Evolutionary conservation across 345 rosid species (phyloP), one percentile per base, ranked within the genome.

Genomic region (Xanthoceras sorbifolium): DNA sequence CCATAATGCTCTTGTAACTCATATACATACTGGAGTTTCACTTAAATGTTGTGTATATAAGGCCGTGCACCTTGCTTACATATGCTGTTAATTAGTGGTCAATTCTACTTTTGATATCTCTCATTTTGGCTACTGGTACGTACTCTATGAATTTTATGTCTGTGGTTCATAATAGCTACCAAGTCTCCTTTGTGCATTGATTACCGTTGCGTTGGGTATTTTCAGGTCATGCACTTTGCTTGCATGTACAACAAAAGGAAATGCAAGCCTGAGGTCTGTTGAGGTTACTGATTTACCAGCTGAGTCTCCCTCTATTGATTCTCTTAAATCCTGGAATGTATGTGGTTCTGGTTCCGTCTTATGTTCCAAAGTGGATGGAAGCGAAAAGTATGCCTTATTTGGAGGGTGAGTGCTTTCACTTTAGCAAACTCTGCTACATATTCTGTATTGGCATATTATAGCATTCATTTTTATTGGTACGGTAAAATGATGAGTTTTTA

Each of bases 351-450:
- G 98, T 76, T 83, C 71, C 76, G 69, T 90, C 59, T 29, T 73
- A 40, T 92, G 87, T 79, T 85, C 89, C 66, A 85, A 89, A 81
- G 96, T 94, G 70, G 91, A 92, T 84, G 86, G 74, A 63, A 85
- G 84, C 78, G 98, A 94, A 86, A 88, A 81, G 25, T 84, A 84
- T 83, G 92, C 95, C 22, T 77, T 92, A 66, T 91, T 91, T 85
- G 98, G 97, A 86, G 99, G 99, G 99, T 96, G 83, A 88, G 98
- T 82, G 60, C 31, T 57, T 20, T n/a, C n/a, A n/a, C n/a, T n/a
- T n/a, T n/a, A n/a, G n/a, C n/a, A n/a, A n/a, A n/a, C n/a, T n/a
- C n/a, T 31, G 29, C 62, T 22, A 60, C 38, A 4, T 54, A 25
- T 20, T 65, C 55, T 74, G 36, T 32, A 46, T 59, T 76, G 31